A percentile compares a stretch with the other conserved stretches of the same genome.
Conservation (phyloP, 495 filamentous ascomycete species). For the Penicillium taxi region DNA sequence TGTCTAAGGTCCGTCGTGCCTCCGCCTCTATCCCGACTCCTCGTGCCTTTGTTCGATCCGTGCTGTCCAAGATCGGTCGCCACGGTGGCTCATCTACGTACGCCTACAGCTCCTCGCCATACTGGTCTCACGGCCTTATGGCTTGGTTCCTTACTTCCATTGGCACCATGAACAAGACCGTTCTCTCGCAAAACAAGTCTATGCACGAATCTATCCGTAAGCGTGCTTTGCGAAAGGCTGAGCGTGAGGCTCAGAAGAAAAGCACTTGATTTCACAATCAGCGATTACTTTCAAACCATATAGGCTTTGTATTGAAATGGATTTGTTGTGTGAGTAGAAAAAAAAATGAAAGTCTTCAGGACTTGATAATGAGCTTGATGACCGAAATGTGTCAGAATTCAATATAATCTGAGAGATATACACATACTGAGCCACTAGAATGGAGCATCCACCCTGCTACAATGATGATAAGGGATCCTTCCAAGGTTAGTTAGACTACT, state of each 20-base stretch:
- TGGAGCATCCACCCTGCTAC: too few relatives aligned
- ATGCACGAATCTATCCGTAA: slow-evolving; percentile 85
- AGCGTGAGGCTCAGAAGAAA: slow-evolving; percentile 57
- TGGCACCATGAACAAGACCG: slow-evolving; percentile 54
- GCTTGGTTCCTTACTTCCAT: slow-evolving; percentile 74
- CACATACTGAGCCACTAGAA: too few relatives aligned
- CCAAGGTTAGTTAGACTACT: too few relatives aligned
- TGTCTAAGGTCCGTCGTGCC: slow-evolving; percentile 85
- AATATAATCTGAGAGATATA: too few relatives aligned
- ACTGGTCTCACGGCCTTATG: slow-evolving; percentile 83
- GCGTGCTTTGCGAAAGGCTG: slow-evolving; percentile 82
- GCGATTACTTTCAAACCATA: neutral
- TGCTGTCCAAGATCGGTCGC: slow-evolving; percentile 73
- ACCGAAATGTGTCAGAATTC: too few relatives aligned
- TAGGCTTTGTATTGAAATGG: slow-evolving; percentile 1
- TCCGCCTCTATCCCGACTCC: slow-evolving; percentile 72
- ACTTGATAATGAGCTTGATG: too few relatives aligned
- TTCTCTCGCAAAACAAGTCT: slow-evolving; percentile 58
- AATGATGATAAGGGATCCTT: too few relatives aligned
- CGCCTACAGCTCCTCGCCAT: slow-evolving; percentile 79
- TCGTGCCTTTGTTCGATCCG: slow-evolving; percentile 69
- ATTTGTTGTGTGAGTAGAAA: too few relatives aligned
- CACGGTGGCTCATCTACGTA: slow-evolving; percentile 66
- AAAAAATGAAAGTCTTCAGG: too few relatives aligned
- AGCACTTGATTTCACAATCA: slow-evolving; percentile 21